A percentile compares a stretch with the other conserved stretches of the same genome.
Evolutionary conservation across 1,139 yeast genomes (phyloP).

Genomic region (Yamadazyma songkhlaensis): DNA sequence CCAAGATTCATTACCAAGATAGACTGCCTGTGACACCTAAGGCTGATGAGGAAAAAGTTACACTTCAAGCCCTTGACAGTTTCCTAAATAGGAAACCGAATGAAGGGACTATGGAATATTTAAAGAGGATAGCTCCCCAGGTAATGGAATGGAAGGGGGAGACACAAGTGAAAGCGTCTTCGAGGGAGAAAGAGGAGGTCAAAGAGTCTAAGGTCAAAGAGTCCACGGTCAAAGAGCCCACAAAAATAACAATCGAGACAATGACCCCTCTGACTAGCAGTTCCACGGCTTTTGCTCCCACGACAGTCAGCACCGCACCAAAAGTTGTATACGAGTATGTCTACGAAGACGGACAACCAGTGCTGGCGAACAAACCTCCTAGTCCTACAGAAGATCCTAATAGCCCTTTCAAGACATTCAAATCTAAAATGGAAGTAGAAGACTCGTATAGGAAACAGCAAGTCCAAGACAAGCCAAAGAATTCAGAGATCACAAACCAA

Average conservation of each 20-base stretch:
- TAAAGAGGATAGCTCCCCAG: constrained; percentile 8
- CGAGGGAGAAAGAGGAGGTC: too few relatives aligned
- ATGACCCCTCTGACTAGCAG: too few relatives aligned
- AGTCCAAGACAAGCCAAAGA: background rate
- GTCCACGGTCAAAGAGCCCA: too few relatives aligned
- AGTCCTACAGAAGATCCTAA: constrained; percentile 7
- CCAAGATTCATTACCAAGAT: constrained; percentile 15
- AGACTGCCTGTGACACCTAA: too few relatives aligned
- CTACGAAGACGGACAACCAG: constrained; percentile 7
- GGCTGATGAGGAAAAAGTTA: background rate
- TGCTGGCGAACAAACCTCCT: background rate
- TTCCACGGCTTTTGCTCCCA: too few relatives aligned
- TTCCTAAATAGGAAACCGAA: constrained; percentile 3
- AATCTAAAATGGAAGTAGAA: constrained; percentile 10
- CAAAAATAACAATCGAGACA: too few relatives aligned
- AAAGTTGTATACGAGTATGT: constrained; percentile 8
- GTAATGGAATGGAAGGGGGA: too few relatives aligned
- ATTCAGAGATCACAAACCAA: too few relatives aligned
- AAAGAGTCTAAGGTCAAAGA: too few relatives aligned
- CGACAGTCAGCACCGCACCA: background rate
- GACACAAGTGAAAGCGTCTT: too few relatives aligned
- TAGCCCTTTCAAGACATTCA: constrained; percentile 16
- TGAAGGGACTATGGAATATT: constrained; percentile 10
- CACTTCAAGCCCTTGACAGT: background rate
- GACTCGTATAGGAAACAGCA: constrained; percentile 13